Conservation (phyloP, 768 basidiomycete genomes). For the Boletus insuetus region DNA sequence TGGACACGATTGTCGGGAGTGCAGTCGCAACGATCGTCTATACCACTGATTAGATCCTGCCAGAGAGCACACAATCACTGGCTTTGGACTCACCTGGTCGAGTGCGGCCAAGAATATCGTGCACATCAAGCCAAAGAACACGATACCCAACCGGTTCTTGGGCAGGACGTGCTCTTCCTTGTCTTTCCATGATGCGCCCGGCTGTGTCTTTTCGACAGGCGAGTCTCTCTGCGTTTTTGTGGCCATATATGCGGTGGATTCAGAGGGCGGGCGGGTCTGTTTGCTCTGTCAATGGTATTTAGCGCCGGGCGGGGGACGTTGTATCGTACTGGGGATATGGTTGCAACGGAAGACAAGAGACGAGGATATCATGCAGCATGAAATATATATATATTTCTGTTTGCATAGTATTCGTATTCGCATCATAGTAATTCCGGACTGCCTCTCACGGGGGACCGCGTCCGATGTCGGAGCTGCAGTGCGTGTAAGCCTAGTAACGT, state of each 20-base stretch:
- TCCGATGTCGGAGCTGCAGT: background rate
- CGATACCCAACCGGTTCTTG: constrained; percentile 21
- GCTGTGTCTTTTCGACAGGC: constrained; percentile 26
- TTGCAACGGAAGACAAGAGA: background rate
- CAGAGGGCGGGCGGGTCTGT: too few species aligned
- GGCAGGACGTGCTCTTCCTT: constrained; percentile 57
- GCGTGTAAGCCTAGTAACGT: background rate
- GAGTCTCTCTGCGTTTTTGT: background rate
- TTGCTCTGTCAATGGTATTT: too few species aligned
- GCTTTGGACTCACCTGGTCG: constrained; percentile 46
- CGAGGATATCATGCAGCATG: background rate
- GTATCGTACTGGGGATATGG: background rate
- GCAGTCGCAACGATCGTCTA: constrained; percentile 75
- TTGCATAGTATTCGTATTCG: background rate
- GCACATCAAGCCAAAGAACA: constrained; percentile 32
- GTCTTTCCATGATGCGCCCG: constrained; percentile 54
- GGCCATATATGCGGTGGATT: constrained; percentile 5
- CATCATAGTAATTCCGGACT: background rate
- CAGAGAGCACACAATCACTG: background rate
- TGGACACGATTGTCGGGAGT: constrained; percentile 67
- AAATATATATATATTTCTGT: background rate
- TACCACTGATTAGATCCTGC: background rate
- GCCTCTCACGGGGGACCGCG: background rate
- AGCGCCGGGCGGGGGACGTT: too few species aligned
- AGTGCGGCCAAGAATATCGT: constrained; percentile 44